phyloP scores from a whole-genome alignment of 176 grass and related monocot genomes.

The Poa pratensis region DNA sequence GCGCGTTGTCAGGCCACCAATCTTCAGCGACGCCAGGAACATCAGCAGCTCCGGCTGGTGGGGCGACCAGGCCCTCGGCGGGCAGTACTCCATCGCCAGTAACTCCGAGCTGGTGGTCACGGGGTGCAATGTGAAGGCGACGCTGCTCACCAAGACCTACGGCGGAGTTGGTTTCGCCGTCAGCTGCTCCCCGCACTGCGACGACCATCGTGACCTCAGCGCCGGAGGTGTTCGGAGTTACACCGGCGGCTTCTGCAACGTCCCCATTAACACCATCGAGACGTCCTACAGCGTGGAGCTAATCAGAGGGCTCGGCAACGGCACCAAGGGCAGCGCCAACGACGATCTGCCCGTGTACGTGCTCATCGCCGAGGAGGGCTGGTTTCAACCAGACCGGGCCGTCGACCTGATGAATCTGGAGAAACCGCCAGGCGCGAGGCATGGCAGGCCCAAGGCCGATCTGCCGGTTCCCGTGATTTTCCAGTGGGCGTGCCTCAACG shows the following conservation, averaged over 20 bases:
- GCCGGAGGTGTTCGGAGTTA: neutral
- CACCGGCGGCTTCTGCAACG: neutral
- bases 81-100: too few species aligned
- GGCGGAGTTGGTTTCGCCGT: neutral
- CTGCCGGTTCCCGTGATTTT: neutral
- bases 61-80: neutral
- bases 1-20: neutral
- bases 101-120: neutral
- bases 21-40: neutral
- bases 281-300: neutral
- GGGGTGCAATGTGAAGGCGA: neutral
- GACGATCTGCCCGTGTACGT: neutral
- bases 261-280: neutral
- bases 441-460: neutral
- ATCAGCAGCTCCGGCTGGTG: neutral
- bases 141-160: neutral
- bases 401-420: too few species aligned
- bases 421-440: too few species aligned
- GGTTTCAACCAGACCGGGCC: neutral
- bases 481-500: neutral
- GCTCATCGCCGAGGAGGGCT: neutral
- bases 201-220: neutral
- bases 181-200: neutral
- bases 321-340: neutral
- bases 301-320: neutral